A percentile compares a stretch with the other conserved stretches of the same genome.
phyloP scores from a whole-genome alignment of 495 filamentous ascomycete species.

The Aspergillus campestris region DNA sequence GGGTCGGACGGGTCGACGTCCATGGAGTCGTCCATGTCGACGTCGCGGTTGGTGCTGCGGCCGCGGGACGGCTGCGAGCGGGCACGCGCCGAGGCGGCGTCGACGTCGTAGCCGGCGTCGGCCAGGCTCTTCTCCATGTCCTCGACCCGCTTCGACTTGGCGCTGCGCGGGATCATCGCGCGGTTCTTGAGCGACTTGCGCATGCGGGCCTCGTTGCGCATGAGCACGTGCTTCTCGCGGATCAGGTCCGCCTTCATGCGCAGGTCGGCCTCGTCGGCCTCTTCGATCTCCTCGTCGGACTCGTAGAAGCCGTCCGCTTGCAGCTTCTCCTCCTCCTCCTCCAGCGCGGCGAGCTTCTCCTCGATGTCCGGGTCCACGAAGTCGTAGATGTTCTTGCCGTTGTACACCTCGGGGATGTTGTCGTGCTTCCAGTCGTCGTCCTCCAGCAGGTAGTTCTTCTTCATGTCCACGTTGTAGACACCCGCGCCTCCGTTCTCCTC shows the following conservation, averaged over 20 bases:
- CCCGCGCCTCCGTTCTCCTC: slow-evolving; percentile 89
- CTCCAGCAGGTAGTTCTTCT: slow-evolving; percentile 75
- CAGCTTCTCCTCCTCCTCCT: slow-evolving; percentile 89
- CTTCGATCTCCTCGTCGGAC: slow-evolving; percentile 56
- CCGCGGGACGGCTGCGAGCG: slow-evolving; percentile 58
- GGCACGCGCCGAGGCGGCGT: slow-evolving; percentile 61
- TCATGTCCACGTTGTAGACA: slow-evolving; percentile 88
- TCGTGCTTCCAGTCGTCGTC: slow-evolving; percentile 91
- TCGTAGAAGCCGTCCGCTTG: slow-evolving; percentile 80
- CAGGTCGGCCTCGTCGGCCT: slow-evolving; percentile 77
- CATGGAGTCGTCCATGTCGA: slow-evolving; percentile 64
- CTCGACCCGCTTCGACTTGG: slow-evolving; percentile 65
- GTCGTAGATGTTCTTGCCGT: slow-evolving; percentile 95
- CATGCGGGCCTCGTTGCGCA: slow-evolving; percentile 86
- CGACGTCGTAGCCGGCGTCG: slow-evolving; percentile 74
- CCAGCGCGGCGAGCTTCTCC: slow-evolving; percentile 75
- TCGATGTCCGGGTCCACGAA: slow-evolving; percentile 97
- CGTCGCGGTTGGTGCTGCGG: slow-evolving; percentile 44
- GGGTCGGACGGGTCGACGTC: slow-evolving; percentile 63
- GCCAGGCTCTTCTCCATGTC: slow-evolving; percentile 80
- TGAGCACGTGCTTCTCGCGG: slow-evolving; percentile 78
- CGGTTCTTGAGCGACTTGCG: slow-evolving; percentile 94
- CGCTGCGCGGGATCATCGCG: slow-evolving; percentile 74
- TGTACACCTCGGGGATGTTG: slow-evolving; percentile 84
- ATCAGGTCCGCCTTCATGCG: slow-evolving; percentile 90